Base-by-base conservation (phyloP, 352 stramenopile species). In the Pythium angustatum region DNA sequence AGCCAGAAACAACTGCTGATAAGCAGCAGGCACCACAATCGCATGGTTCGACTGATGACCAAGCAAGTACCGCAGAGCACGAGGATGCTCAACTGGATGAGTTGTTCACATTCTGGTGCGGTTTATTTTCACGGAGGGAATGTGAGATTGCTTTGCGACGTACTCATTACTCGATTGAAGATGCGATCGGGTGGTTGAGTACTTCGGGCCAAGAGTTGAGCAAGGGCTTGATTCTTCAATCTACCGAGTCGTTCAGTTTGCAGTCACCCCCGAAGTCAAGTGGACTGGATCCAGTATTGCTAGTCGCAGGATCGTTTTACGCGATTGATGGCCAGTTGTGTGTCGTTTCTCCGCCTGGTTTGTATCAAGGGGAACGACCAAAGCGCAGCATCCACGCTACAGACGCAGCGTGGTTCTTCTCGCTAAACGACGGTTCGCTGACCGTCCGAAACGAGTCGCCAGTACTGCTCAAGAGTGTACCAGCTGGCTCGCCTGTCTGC, bases 361-460 rank as follows among this genome's bases (percentile, higher is more conserved):
- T 93, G 53, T 91, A 83, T 52, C 69, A 83, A 27, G 77, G 64
- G 28, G 79, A 85, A 19, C 66, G 68, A 57, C 40, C 58, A 9
- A 88, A 79, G 41, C 75, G 78, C 53, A 73, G 63, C 12, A 76
- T 70, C 26, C 85, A 73, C 36, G 73, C 79, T 4, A 76, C 70
- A 27, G 83, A 93, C 60, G 73, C 73, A n/a, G 81, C 81, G 3
- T 88, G 77, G 80, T 86, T 93, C 27, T 93, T 90, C 64, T 88
- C 77, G 5, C 68, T 88, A 33, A 61, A 73, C 7, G 74, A 66
- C 56, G 83, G 81, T 3, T 30, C 54, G 8, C 40, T 85, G 22
- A 48, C 78, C 10, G 60, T 54, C 28, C 43, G 73, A 24, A 58
- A 72, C 19, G 5, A 60, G 2, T 58, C 74, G n/a, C 76, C 79